These are phyloP conservation scores for Aureobasidium sp. DNA, from an alignment of 2,329 filamentous ascomycete species.

Conservation along the genomic window DNA sequence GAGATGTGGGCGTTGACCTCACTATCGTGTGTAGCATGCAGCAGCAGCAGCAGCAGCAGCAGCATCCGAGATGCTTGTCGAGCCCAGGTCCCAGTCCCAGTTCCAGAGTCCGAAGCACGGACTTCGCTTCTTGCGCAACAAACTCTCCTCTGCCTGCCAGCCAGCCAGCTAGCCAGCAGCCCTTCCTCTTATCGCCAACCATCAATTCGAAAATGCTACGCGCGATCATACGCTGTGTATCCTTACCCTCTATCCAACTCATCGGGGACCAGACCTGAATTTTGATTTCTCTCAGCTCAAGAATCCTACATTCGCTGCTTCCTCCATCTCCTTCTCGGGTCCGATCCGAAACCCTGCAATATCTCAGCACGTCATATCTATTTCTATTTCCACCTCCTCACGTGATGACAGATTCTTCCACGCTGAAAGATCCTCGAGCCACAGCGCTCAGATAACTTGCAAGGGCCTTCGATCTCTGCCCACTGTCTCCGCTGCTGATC, in stretches of 20 bases:
- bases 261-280: no score
- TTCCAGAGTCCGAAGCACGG: not conserved
- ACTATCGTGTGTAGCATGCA: not conserved
- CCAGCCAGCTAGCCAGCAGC: no score
- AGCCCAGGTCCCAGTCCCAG: not conserved
- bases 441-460: not conserved
- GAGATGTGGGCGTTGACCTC: not conserved
- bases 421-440: not conserved
- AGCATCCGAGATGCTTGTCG: conserved; percentile 1
- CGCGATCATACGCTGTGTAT: not conserved
- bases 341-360: not conserved
- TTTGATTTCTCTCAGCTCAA: not conserved
- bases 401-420: not conserved
- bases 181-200: not conserved
- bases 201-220: not conserved
- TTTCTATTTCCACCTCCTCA: not conserved
- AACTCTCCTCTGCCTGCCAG: not conserved
- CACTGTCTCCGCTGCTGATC: not conserved
- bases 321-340: not conserved
- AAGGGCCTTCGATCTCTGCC: not conserved
- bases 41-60: not conserved
- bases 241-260: no score
- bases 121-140: not conserved
- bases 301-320: not conserved
- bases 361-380: not conserved